Evolutionary conservation across 2,329 filamentous ascomycete species (phyloP).

Genomic region (Aspergillus quadrilineatus): DNA sequence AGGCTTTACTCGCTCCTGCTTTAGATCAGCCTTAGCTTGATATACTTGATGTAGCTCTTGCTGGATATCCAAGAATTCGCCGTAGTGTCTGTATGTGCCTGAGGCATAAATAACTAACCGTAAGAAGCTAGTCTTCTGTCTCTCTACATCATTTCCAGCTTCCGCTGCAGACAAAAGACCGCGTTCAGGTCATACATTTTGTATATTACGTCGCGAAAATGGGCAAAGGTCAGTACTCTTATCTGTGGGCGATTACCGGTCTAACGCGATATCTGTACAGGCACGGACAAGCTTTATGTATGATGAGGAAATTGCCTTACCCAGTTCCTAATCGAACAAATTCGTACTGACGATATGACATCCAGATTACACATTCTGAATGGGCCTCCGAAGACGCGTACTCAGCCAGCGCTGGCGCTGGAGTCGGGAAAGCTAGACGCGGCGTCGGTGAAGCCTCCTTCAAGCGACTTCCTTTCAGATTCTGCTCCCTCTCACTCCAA

Average conservation of each 20-base stretch:
- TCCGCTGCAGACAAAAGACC: neutral
- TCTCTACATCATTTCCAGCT: constrained; percentile 19
- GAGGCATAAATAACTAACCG: neutral
- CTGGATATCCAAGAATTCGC: too few species aligned
- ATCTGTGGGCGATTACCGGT: neutral
- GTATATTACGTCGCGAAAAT: constrained; percentile 16
- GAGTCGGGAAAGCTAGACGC: constrained; percentile 56
- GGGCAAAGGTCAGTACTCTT: constrained; percentile 29
- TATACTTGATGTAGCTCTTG: neutral
- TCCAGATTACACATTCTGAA: constrained; percentile 89
- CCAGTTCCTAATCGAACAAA: constrained; percentile 10
- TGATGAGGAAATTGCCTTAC: constrained; percentile 11
- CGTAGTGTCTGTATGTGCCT: neutral
- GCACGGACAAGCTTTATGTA: constrained; percentile 54
- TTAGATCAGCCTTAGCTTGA: neutral
- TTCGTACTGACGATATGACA: constrained; percentile 14
- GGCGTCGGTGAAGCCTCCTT: constrained; percentile 63
- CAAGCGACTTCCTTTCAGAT: constrained; percentile 93
- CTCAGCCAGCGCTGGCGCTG: constrained; percentile 74
- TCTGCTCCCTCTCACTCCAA: constrained; percentile 92
- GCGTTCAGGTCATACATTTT: neutral
- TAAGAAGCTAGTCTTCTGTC: neutral
- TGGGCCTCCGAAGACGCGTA: constrained; percentile 92
- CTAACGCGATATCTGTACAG: constrained; percentile 25
- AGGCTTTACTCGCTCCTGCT: neutral